A percentile compares a stretch with the other conserved stretches of the same genome.
These are phyloP conservation scores for Globisporangium canariense DNA, from an alignment of 352 stramenopile genomes.

Conservation along the genomic window DNA sequence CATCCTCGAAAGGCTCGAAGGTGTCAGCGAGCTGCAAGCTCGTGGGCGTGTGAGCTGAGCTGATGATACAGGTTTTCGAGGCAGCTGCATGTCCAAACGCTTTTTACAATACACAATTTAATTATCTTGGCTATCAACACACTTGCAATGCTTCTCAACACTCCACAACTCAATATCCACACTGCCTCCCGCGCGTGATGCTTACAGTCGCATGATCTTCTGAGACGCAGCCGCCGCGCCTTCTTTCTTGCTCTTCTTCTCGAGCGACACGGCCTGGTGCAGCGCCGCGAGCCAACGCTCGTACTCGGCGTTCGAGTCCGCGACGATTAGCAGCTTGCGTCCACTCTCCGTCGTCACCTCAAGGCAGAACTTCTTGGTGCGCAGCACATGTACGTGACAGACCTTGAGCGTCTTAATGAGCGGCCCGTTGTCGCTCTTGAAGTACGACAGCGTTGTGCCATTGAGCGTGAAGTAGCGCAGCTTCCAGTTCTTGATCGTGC, in stretches of 20 bases:
- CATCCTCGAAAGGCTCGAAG: conserved; percentile 1
- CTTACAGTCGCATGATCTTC: conserved; percentile 18
- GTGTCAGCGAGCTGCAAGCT: background rate
- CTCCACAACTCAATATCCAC: background rate
- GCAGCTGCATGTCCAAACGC: background rate
- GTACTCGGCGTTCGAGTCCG: conserved; percentile 61
- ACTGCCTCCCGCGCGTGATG: background rate
- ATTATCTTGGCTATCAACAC: background rate
- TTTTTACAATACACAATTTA: background rate
- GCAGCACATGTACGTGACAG: conserved; percentile 63
- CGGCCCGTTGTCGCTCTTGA: conserved; percentile 75
- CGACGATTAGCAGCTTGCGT: conserved; percentile 69
- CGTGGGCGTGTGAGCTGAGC: no score
- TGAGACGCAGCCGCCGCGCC: background rate
- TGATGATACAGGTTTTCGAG: background rate
- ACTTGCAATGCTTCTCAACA: background rate
- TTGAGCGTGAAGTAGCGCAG: conserved; percentile 78
- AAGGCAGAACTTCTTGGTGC: conserved; percentile 65
- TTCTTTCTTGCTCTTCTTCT: conserved; percentile 31
- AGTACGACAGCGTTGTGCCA: conserved; percentile 75
- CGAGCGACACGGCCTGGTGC: conserved; percentile 45
- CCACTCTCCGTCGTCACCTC: conserved; percentile 75
- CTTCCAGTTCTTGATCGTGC: conserved; percentile 84
- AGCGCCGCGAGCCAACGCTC: conserved; percentile 67
- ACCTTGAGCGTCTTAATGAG: conserved; percentile 64